Base-by-base conservation (phyloP, 2,329 filamentous ascomycete genomes). In the Colletotrichum liriopes region DNA sequence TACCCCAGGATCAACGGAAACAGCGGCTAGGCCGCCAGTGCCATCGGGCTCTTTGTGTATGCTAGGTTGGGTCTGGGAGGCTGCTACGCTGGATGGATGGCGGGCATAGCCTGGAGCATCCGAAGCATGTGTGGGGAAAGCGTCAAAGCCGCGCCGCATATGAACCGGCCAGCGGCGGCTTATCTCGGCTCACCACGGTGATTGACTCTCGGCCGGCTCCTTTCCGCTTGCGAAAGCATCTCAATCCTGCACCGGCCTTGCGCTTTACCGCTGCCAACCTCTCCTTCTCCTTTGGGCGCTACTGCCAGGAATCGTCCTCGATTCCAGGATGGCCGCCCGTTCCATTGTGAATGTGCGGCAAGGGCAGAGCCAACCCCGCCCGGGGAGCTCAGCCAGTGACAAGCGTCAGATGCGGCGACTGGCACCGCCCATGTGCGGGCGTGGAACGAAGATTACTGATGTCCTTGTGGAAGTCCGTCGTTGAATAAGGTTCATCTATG, bases 81-180 rank as follows among this genome's bases (percentile, higher is more conserved):
- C n/a, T 41, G 32, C 49, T 39, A 41, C 51, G 39, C n/a, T 37
- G 39, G 52, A 69, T 37, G 39, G 52, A 69, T 62, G 32, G 59
- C 70, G 59, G 66, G 70, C 45, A 72, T 70, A 61, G 60, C 59
- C 70, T 70, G 65, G 66, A 60, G 65, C 54, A 72, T 70, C 54
- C 65, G 69, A 69, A 72, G 65, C 59, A 73, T n/a, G n/a, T 41
- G 23, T 49, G 66, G 62, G 60, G 70, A 39, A 45, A 29, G 35
- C 35, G 67, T 71, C 61, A 62, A 69, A 67, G 67, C 67, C 67
- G 62, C 54, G 61, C 61, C 71, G 61, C 61, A 58, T 49, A 52
- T 74, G 61, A 61, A 67, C 70, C 83, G 83, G 83, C 80, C 79
- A 82, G 76, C 73, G 67, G 78, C 84, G 84, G 84, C 81, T 85